Evolutionary conservation across 352 stramenopile genomes (phyloP), one percentile per base, ranked within the genome.

Genomic region (Pythium folliculosum): DNA sequence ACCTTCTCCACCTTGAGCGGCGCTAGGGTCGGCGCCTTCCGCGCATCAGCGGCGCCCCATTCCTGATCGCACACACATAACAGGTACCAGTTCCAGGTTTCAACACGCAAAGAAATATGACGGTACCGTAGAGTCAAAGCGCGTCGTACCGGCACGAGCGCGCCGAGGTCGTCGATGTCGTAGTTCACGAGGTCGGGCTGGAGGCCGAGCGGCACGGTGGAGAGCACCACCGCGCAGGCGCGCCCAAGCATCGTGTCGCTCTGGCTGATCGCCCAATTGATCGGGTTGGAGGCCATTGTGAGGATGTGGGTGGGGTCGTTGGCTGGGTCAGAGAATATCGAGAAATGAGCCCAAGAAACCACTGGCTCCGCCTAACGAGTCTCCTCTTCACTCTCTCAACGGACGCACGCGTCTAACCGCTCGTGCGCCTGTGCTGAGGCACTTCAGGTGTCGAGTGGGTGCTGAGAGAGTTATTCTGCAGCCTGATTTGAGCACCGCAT

Each of bases 141-240:
- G 27, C 27, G 27, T 47, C 40, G 14, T 21, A 67, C 63, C 4
- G 63, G 63, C 9, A 64, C 35, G 3, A 64, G 54, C 7, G 56
- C 32, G n/a, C 63, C 63, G 8, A 70, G 63, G 38, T 59, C 55
- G 12, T 63, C 32, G 35, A 69, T 35, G 12, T 64, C 30, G 45
- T 58, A 63, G 16, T 55, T 43, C n/a, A 70, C 32, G 44, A 55
- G 13, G 27, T 69, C 44, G 9, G 62, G 62, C 21, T 45, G 38
- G 27, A 69, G 19, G 19, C 12, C 52, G 9, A 27, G 25, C n/a
- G 62, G 62, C 40, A 68, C 9, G 19, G 35, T 32, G 3, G 47
- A 47, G 44, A 70, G 35, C 32, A 63, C 53, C 3, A 35, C 62
- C n/a, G 48, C 17, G n/a, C 52, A 63, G 1, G 44, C 53, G 23